A percentile compares a stretch with the other conserved stretches of the same genome.
Conservation (phyloP, 1,284 basidiomycete genomes). For the Tilletiopsis washingtonensis region DNA sequence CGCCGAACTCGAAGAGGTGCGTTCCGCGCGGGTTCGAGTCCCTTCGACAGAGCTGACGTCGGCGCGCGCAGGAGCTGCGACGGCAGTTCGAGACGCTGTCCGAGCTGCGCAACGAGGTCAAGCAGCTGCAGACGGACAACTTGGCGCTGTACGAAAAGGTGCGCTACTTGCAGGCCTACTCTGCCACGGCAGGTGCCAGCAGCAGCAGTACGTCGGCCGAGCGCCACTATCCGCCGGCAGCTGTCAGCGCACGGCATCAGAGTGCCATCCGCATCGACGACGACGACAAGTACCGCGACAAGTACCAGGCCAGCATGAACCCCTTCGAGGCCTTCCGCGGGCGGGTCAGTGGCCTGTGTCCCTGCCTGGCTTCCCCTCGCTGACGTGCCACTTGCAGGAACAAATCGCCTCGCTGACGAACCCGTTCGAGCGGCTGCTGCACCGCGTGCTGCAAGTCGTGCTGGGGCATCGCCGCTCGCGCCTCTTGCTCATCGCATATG, state of each 20-base stretch:
- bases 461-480: slow-evolving; percentile 66
- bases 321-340: slow-evolving; percentile 95
- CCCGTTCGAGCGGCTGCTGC: slow-evolving; percentile 78
- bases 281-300: slow-evolving; percentile 66
- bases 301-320: slow-evolving; percentile 94
- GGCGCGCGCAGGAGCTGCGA: slow-evolving; percentile 59
- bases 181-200: too few species aligned
- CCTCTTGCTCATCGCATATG: slow-evolving; percentile 73
- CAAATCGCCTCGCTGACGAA: slow-evolving; percentile 85
- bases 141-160: slow-evolving; percentile 42
- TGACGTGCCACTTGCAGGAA: slow-evolving; percentile 57
- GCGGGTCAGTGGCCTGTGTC: slow-evolving; percentile 58
- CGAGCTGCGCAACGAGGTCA: slow-evolving; percentile 52
- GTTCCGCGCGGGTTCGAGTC: background rate
- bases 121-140: slow-evolving; percentile 38
- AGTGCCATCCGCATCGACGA: slow-evolving; percentile 23
- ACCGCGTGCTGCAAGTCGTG: slow-evolving; percentile 73
- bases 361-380: background rate
- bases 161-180: slow-evolving; percentile 35
- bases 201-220: background rate
- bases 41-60: background rate
- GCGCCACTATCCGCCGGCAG: slow-evolving; percentile 55
- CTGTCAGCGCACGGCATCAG: background rate
- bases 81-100: slow-evolving; percentile 88
- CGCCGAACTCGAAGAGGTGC: slow-evolving; percentile 78